Evolutionary conservation across 140 eudicot species (phyloP).

Genomic region (Bidens hawaiensis): DNA sequence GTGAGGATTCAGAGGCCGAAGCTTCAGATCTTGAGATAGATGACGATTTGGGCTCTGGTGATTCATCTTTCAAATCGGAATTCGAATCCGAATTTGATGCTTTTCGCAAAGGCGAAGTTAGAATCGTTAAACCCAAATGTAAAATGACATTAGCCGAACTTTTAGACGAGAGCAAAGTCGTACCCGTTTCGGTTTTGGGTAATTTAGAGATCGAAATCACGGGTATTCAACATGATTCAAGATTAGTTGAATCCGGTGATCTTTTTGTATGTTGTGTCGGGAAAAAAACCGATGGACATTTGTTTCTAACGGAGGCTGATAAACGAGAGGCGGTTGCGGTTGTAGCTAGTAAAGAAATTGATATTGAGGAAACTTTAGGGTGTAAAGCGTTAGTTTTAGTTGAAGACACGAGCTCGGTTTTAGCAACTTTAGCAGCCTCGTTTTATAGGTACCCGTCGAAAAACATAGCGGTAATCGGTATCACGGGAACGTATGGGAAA

Average conservation of each 20-base stretch:
- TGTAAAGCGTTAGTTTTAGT: constrained; percentile 95
- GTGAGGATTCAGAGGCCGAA: constrained; percentile 47
- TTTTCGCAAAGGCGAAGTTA: constrained; percentile 53
- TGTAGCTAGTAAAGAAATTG: constrained; percentile 92
- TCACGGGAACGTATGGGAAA: constrained; percentile 86
- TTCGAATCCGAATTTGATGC: constrained; percentile 66
- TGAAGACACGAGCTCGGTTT: constrained; percentile 75
- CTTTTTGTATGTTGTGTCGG: constrained; percentile 88
- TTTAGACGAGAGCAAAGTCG: constrained; percentile 84
- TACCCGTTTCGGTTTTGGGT: constrained; percentile 80
- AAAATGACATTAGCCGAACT: constrained; percentile 90
- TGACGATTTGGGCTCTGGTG: constrained; percentile 33
- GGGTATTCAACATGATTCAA: constrained; percentile 88
- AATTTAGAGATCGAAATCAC: constrained; percentile 78
- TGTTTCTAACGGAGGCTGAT: constrained; percentile 83
- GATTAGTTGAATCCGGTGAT: constrained; percentile 85
- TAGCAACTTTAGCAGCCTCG: constrained; percentile 77
- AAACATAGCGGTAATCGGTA: constrained; percentile 71
- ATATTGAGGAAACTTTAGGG: constrained; percentile 80
- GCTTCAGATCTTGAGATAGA: constrained; percentile 50
- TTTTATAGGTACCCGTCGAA: constrained; percentile 76
- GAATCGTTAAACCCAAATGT: constrained; percentile 82
- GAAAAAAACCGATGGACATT: constrained; percentile 69
- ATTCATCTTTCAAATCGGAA: constrained; percentile 35
- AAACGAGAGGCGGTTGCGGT: constrained; percentile 97